Evolutionary conservation across 2,329 filamentous ascomycete species (phyloP).

Genomic region (Xylariaceae sp.): DNA sequence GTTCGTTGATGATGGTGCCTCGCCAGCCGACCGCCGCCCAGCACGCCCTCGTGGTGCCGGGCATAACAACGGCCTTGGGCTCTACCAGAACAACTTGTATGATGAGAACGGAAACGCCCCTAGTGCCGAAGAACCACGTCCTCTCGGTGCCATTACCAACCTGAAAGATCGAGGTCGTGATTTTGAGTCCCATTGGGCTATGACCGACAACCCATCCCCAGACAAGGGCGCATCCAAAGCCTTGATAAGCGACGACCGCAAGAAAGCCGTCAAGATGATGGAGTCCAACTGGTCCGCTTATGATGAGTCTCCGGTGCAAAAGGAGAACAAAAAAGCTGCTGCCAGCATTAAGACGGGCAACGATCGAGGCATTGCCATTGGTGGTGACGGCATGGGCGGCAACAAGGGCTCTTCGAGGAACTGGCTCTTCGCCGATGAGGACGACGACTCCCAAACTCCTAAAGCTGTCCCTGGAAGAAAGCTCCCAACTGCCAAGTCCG

Average conservation of each 20-base stretch:
- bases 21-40: conserved; percentile 46
- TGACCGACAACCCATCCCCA: conserved; percentile 64
- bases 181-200: conserved; percentile 73
- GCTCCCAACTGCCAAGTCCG: conserved; percentile 22
- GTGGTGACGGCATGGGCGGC: conserved; percentile 65
- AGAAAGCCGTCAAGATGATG: conserved; percentile 72
- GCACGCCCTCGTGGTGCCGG: conserved; percentile 50
- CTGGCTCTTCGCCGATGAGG: conserved; percentile 58
- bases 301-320: conserved; percentile 53
- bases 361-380: conserved; percentile 43
- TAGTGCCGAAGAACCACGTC: conserved; percentile 34
- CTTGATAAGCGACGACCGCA: conserved; percentile 53
- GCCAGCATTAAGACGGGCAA: conserved; percentile 28
- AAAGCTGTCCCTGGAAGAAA: conserved; percentile 38
- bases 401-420: conserved; percentile 49
- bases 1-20: conserved; percentile 69
- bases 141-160: conserved; percentile 68
- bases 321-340: conserved; percentile 43
- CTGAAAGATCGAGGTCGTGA: conserved; percentile 69
- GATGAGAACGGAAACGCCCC: conserved; percentile 49
- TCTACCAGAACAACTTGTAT: conserved; percentile 77
- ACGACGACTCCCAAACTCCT: conserved; percentile 38
- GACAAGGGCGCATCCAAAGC: conserved; percentile 39
- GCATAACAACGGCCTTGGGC: conserved; percentile 63
- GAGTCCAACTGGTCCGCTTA: conserved; percentile 58